Percentiles rank a stretch among this genome's conserved stretches.
Evolutionary conservation across 164 flowering plant species (phyloP).

Genomic region (Magnolia kwangsiensis): DNA sequence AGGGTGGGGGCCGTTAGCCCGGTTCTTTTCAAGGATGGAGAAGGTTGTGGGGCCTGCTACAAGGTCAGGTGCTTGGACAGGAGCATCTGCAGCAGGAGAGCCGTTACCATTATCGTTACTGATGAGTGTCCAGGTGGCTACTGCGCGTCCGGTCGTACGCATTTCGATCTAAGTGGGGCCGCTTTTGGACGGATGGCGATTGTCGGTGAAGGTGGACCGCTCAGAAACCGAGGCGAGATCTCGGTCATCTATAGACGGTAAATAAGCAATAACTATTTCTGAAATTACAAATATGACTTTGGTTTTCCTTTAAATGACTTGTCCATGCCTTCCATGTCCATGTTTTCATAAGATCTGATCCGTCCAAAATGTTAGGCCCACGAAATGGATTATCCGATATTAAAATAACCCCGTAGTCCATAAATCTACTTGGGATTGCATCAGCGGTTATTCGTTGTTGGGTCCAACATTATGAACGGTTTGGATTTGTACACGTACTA

Average conservation of each 20-base stretch:
- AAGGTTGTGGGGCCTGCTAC: slow-evolving; percentile 96
- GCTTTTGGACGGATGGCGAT: slow-evolving; percentile 90
- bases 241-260: slow-evolving; percentile 71
- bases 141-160: slow-evolving; percentile 56
- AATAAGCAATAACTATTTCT: not conserved
- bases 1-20: slow-evolving; percentile 96
- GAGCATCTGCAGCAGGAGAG: slow-evolving; percentile 68
- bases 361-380: too few relatives aligned
- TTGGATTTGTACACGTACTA: too few relatives aligned
- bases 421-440: too few relatives aligned
- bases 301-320: not conserved
- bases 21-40: slow-evolving; percentile 70
- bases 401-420: too few relatives aligned
- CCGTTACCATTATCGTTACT: slow-evolving; percentile 82
- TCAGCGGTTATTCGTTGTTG: too few relatives aligned
- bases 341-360: not conserved
- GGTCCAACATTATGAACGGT: too few relatives aligned
- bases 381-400: too few relatives aligned
- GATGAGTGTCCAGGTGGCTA: slow-evolving; percentile 93
- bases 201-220: slow-evolving; percentile 46
- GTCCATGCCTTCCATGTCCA: not conserved
- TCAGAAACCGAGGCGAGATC: slow-evolving; percentile 81
- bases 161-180: slow-evolving; percentile 93
- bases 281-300: too few relatives aligned
- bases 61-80: slow-evolving; percentile 78